These are phyloP conservation scores for Quercus cerris DNA, from an alignment of 306 rosid species.

Conservation along the genomic window DNA sequence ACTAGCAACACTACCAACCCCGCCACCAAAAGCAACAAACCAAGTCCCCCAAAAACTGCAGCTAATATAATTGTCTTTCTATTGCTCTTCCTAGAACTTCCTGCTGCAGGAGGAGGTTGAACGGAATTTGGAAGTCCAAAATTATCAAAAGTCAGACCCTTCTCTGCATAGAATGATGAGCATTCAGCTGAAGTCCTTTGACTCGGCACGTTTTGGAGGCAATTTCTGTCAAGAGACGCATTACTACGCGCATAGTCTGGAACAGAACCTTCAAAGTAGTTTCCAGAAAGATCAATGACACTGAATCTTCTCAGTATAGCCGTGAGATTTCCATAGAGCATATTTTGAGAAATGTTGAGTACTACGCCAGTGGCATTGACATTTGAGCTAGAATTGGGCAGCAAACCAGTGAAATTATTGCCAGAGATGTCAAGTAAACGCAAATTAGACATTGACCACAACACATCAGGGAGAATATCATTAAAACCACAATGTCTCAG, in stretches of 20 bases:
- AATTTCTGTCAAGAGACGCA: slow-evolving; percentile 51
- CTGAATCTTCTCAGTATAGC: slow-evolving; percentile 47
- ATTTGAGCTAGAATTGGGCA: slow-evolving; percentile 53
- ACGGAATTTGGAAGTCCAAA: slow-evolving; percentile 53
- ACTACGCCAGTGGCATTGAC: slow-evolving; percentile 27
- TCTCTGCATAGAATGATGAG: slow-evolving; percentile 58
- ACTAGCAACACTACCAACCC: slow-evolving; percentile 34
- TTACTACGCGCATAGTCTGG: slow-evolving; percentile 37
- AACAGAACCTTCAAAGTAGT: slow-evolving; percentile 73
- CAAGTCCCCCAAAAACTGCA: slow-evolving; percentile 67
- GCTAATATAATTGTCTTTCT: slow-evolving; percentile 62
- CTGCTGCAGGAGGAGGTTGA: slow-evolving; percentile 27
- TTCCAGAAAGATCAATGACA: slow-evolving; percentile 61
- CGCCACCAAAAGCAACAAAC: slow-evolving; percentile 42
- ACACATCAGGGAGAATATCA: slow-evolving; percentile 49
- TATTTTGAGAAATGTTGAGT: slow-evolving; percentile 63
- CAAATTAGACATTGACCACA: slow-evolving; percentile 69
- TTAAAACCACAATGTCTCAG: slow-evolving; percentile 52
- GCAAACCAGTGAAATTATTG: slow-evolving; percentile 63
- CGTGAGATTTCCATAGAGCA: slow-evolving; percentile 63
- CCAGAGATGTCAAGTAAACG: slow-evolving; percentile 59
- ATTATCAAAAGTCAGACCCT: slow-evolving; percentile 62
- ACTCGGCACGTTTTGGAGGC: slow-evolving; percentile 56
- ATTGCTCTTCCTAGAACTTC: slow-evolving; percentile 47
- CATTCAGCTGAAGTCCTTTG: slow-evolving; percentile 60